phyloP scores from a whole-genome alignment of 441 rosid genomes.

The Populus tomentosa region DNA sequence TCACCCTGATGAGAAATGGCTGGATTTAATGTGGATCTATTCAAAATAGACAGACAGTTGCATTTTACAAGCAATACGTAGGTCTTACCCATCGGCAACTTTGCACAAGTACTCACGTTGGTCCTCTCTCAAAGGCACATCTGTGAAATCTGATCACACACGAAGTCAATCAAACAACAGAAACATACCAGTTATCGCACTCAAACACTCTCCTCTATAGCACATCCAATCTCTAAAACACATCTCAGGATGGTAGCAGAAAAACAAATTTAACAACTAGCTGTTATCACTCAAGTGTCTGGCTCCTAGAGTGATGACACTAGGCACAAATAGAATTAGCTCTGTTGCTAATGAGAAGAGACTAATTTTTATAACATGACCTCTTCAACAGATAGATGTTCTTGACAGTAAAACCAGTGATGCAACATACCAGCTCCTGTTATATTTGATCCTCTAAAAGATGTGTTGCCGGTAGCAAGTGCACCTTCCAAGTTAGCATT shows the following conservation, averaged over 20 bases:
- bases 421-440: slow-evolving; percentile 63
- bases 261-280: too few relatives aligned
- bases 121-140: slow-evolving; percentile 84
- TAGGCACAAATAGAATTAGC: background rate
- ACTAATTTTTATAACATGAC: background rate
- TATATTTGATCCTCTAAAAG: slow-evolving; percentile 77
- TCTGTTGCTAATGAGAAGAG: background rate
- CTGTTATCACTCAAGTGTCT: too few relatives aligned
- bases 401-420: background rate
- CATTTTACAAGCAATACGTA: background rate
- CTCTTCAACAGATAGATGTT: background rate
- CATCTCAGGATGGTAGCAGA: too few relatives aligned
- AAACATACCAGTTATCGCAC: background rate
- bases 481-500: slow-evolving; percentile 96
- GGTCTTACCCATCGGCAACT: slow-evolving; percentile 70
- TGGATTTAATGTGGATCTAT: background rate
- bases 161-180: slow-evolving; percentile 3
- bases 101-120: slow-evolving; percentile 82
- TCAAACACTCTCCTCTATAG: background rate
- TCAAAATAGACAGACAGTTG: background rate
- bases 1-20: slow-evolving; percentile 42
- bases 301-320: background rate
- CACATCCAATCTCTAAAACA: too few relatives aligned
- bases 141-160: slow-evolving; percentile 75
- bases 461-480: slow-evolving; percentile 80